Percentiles rank a stretch among this genome's conserved stretches.
phyloP scores from a whole-genome alignment of 2,329 filamentous ascomycete species.

The Cordyceps cateniannulata region DNA sequence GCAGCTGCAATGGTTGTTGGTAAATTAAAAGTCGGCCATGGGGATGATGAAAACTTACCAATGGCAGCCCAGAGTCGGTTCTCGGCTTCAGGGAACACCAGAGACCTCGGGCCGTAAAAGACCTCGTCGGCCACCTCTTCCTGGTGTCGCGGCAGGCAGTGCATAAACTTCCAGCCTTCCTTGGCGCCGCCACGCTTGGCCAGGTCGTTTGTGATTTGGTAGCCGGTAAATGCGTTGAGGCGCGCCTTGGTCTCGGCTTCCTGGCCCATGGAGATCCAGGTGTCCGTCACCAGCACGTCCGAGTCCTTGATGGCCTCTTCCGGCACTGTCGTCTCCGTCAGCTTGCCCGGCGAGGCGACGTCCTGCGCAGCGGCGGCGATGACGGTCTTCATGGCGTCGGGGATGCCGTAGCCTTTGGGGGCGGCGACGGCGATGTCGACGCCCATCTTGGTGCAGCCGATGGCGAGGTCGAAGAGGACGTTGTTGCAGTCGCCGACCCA shows the following conservation, averaged over 20 bases:
- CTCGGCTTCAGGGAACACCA: constrained; percentile 92
- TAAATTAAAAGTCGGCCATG: neutral
- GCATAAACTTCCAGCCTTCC: constrained; percentile 94
- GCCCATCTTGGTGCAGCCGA: constrained; percentile 80
- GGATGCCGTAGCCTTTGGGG: constrained; percentile 78
- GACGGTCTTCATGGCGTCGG: constrained; percentile 62
- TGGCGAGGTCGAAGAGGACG: constrained; percentile 88
- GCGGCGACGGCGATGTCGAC: constrained; percentile 83
- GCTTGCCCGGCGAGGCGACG: constrained; percentile 53
- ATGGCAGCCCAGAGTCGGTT: constrained; percentile 91
- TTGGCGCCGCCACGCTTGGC: constrained; percentile 82
- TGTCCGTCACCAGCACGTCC: constrained; percentile 90
- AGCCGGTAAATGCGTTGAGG: constrained; percentile 76
- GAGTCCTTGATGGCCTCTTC: constrained; percentile 81
- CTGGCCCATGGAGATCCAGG: constrained; percentile 98
- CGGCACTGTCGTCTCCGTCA: constrained; percentile 70
- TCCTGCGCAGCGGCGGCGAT: constrained; percentile 59
- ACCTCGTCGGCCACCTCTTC: constrained; percentile 95
- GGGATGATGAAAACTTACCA: constrained; percentile 39
- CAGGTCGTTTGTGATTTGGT: constrained; percentile 83
- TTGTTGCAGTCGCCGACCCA: constrained; percentile 98
- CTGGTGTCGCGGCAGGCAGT: constrained; percentile 84
- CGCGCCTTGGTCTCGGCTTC: constrained; percentile 76
- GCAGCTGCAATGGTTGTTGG: constrained; percentile 47
- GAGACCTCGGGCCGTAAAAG: constrained; percentile 77